A percentile compares a stretch with the other conserved stretches of the same genome.
These are phyloP conservation scores for Phaseolus lunatus DNA, from an alignment of 306 rosid genomes.

Conservation along the genomic window DNA sequence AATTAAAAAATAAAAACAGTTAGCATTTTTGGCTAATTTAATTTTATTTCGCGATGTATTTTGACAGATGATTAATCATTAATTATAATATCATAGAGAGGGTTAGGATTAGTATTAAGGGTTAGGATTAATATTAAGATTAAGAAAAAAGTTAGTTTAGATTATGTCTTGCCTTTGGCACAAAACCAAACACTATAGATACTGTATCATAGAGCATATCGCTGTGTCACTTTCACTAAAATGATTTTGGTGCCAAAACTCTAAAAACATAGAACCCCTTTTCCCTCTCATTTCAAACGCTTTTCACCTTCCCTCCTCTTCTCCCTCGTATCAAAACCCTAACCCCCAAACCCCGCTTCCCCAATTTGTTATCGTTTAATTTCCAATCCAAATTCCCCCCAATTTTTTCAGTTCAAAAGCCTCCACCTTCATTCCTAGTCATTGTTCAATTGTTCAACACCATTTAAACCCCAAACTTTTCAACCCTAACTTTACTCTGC, in stretches of 20 bases:
- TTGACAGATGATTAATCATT: no score
- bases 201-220: not conserved
- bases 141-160: not conserved
- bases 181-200: not conserved
- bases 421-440: not conserved
- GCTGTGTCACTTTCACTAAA: slow-evolving; percentile 43
- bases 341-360: slow-evolving; percentile 21
- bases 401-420: not conserved
- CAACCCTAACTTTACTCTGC: slow-evolving; percentile 25
- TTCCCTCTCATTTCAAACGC: slow-evolving; percentile 44
- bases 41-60: no score
- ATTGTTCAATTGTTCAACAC: not conserved
- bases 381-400: slow-evolving; percentile 25
- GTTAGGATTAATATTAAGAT: no score
- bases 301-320: slow-evolving; percentile 63
- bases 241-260: slow-evolving; percentile 37
- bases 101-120: no score
- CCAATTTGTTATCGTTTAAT: not conserved
- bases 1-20: no score
- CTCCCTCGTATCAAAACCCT: slow-evolving; percentile 27
- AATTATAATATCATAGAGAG: no score
- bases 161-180: not conserved
- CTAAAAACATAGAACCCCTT: slow-evolving; percentile 6
- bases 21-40: no score
- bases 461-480: not conserved